Evolutionary conservation across 257 asterid genomes (phyloP).

Genomic region (Solanum tacnaense): DNA sequence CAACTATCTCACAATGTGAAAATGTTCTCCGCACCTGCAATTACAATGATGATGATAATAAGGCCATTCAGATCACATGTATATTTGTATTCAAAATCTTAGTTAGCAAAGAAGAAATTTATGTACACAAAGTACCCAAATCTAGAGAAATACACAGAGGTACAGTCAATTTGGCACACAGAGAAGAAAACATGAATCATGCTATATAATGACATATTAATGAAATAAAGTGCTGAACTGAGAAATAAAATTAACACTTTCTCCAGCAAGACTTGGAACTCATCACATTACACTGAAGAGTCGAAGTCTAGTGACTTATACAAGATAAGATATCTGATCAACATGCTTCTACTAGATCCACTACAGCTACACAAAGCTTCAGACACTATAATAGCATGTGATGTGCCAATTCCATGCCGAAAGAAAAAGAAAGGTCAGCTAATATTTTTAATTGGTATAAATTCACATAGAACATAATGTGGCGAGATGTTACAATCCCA

Average conservation of each 20-base stretch:
- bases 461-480: background rate
- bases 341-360: background rate
- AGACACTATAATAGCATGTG: background rate
- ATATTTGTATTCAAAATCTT: background rate
- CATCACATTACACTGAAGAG: background rate
- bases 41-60: background rate
- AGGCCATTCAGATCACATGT: background rate
- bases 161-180: background rate
- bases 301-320: background rate
- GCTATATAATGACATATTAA: background rate
- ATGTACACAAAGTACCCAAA: background rate
- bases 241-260: background rate
- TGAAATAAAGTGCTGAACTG: background rate
- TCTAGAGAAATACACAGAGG: background rate
- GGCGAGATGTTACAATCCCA: background rate
- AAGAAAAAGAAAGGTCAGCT: background rate
- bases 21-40: constrained; percentile 16
- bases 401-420: background rate
- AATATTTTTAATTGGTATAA: background rate
- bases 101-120: background rate
- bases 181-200: background rate
- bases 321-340: background rate
- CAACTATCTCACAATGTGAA: constrained; percentile 13
- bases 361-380: background rate
- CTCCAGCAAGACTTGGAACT: background rate